These are phyloP conservation scores for Podila epicladia DNA, from an alignment of 192 early-diverging fungal species.

Conservation along the genomic window DNA sequence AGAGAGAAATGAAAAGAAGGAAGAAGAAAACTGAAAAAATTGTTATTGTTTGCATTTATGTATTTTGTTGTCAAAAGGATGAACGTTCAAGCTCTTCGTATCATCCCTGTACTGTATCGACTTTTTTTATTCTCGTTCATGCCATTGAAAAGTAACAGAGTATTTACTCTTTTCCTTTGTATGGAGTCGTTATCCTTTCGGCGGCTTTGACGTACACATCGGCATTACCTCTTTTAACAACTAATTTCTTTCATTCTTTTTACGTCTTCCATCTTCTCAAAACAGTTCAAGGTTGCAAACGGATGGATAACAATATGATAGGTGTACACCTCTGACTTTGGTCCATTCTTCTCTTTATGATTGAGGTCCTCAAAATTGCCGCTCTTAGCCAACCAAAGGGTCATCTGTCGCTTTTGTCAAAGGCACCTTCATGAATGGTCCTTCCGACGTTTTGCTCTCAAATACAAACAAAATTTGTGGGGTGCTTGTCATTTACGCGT, in stretches of 20 bases:
- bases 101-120: too few relatives aligned
- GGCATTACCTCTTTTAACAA: neutral
- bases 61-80: too few relatives aligned
- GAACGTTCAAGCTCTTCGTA: too few relatives aligned
- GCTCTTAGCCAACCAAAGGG: slow-evolving; percentile 3
- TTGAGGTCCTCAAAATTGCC: neutral
- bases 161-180: neutral
- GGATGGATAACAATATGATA: too few relatives aligned
- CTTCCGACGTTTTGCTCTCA: neutral
- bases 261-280: neutral
- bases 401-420: neutral
- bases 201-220: neutral
- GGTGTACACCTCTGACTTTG: too few relatives aligned
- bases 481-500: neutral
- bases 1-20: neutral
- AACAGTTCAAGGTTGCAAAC: too few relatives aligned
- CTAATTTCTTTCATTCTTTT: neutral
- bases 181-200: neutral
- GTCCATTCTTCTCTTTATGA: too few relatives aligned
- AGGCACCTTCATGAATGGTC: neutral
- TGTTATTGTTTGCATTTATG: too few relatives aligned
- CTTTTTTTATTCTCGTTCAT: too few relatives aligned
- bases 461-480: slow-evolving; percentile 6
- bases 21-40: neutral
- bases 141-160: too few relatives aligned